Percentiles rank a stretch among this genome's conserved stretches.
phyloP scores from a whole-genome alignment of 148 eudicot species.

The Rhododendron simsii region DNA sequence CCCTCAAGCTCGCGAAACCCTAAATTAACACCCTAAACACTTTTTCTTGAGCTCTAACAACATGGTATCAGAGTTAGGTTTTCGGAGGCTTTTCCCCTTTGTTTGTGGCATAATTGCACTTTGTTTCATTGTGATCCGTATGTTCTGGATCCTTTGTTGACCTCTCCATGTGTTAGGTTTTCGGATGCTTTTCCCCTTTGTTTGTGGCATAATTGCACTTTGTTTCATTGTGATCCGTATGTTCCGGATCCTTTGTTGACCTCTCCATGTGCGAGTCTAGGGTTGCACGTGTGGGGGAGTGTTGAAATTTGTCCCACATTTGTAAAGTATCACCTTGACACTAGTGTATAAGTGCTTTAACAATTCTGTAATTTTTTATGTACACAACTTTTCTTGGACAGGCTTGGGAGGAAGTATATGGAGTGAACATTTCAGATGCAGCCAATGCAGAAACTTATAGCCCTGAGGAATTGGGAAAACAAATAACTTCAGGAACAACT shows the following conservation, averaged over 20 bases:
- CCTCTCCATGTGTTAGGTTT: not conserved
- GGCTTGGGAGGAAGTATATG: conserved; percentile 77
- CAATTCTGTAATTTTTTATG: not conserved
- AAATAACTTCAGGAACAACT: conserved; percentile 38
- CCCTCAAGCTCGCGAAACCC: too few species aligned
- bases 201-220: too few species aligned
- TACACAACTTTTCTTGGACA: conserved; percentile 24
- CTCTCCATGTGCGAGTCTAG: not conserved
- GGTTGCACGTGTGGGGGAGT: not conserved
- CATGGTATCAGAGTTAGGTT: too few species aligned
- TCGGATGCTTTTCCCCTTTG: too few species aligned
- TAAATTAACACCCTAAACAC: too few species aligned
- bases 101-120: too few species aligned
- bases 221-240: too few species aligned
- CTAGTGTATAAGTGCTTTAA: not conserved
- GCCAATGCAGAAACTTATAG: conserved; percentile 69
- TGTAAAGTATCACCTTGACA: not conserved
- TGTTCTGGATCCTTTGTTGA: too few species aligned
- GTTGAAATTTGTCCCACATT: not conserved
- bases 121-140: too few species aligned
- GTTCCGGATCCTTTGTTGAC: too few species aligned
- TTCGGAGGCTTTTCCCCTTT: too few species aligned
- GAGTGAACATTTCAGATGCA: conserved; percentile 64
- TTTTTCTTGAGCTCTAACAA: too few species aligned
- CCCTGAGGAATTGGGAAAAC: conserved; percentile 67